phyloP scores from a whole-genome alignment of 1,284 basidiomycete species.

The Puccinia horiana region DNA sequence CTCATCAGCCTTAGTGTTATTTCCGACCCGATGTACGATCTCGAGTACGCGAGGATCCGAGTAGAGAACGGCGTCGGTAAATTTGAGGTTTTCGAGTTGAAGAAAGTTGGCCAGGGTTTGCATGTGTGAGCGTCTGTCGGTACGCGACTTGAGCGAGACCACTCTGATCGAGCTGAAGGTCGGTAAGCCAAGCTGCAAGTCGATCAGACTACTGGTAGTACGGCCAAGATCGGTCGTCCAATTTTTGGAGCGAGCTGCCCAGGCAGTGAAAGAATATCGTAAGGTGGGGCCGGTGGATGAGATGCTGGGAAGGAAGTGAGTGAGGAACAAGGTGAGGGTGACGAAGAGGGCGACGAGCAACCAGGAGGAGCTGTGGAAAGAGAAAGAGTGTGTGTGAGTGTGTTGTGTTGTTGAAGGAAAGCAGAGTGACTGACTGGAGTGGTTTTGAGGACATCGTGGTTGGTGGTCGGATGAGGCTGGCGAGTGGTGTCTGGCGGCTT shows the following conservation, averaged over 20 bases:
- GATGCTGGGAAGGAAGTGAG: slow-evolving; percentile 12
- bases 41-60: slow-evolving; percentile 32
- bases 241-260: background rate
- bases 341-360: background rate
- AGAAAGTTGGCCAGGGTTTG: slow-evolving; percentile 10
- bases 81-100: slow-evolving; percentile 14
- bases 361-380: background rate
- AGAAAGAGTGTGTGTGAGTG: too few species aligned
- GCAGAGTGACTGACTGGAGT: too few species aligned
- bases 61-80: slow-evolving; percentile 40
- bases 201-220: background rate
- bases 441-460: too few species aligned
- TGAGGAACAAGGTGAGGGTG: slow-evolving; percentile 10
- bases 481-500: too few species aligned
- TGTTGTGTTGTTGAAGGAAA: too few species aligned
- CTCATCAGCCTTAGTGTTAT: slow-evolving; percentile 46
- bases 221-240: too few species aligned
- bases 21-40: slow-evolving; percentile 39
- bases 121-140: slow-evolving; percentile 42
- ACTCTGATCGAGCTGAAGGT: slow-evolving; percentile 36
- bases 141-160: slow-evolving; percentile 34
- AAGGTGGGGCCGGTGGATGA: background rate
- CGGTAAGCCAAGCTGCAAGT: slow-evolving; percentile 11
- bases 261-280: background rate
- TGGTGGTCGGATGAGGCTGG: too few species aligned